Base-by-base conservation (phyloP, 345 rosid genomes). In the Microcos paniculata region DNA sequence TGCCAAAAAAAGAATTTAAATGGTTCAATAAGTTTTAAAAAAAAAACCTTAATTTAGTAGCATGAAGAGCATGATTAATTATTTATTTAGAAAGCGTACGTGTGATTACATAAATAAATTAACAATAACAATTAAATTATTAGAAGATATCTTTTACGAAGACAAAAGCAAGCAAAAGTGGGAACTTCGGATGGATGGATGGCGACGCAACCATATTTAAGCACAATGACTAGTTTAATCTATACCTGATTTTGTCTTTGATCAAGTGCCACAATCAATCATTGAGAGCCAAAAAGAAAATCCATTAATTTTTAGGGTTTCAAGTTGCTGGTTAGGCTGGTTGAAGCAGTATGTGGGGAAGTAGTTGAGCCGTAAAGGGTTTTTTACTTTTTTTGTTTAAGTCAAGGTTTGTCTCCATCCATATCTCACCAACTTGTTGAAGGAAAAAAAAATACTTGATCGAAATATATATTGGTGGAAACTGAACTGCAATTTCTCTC, bases 291-390 rank as follows among this genome's bases (percentile, higher is more conserved):
- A 65, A 6, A 23, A 11, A 0, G 10, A 3, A 0, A 66, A 40
- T 28, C 8, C n/a, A 35, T 35, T 35, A 35, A 42, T 2, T 23
- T 2, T 43, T 45, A 5, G 19, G 2, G 0, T 11, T 42, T 45
- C 2, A 10, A 62, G 33, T n/a, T n/a, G n/a, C n/a, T 3, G 40
- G 40, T 2, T 23, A 30, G 4, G 40, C 3, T 55, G 28, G 42
- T 52, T 15, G 56, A 52, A 52, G 23, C 65, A 30, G 57, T 64
- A 49, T 72, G 26, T 45, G 52, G 12, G 42, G 45, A 35, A 72
- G 64, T 72, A 28, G 76, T 63, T 70, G 23, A 45, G 40, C 74
- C 74, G 33, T 45, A 57, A 75, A 35, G 63, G 62, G n/a, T 58
- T 19, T 53, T 45, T 70, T 46, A 4, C n/a, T n/a, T n/a, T n/a